Base-by-base conservation (phyloP, 208 protist species). In the Crithidia fasciculata region DNA sequence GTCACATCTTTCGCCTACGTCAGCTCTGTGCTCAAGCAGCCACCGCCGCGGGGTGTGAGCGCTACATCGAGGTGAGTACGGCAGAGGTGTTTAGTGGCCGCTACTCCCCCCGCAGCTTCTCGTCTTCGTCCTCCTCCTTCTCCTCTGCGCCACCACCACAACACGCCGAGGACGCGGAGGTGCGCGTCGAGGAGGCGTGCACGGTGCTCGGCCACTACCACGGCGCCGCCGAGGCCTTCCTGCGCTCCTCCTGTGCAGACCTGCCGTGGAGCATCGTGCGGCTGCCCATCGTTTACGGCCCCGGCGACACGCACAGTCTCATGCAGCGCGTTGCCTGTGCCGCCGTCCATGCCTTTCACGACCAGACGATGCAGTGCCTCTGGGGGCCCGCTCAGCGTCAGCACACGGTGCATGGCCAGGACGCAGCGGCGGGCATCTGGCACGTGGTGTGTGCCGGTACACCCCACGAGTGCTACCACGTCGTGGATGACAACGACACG, bases 321-420 rank as follows among this genome's bases (percentile, higher is more conserved):
- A 93, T 89, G 67, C 95, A 94, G 43, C 85, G 95, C 39, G 68
- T 98, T 37, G 92, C 95, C 44, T 89, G 84, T 60, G 96, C 86
- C 43, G 84, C 94, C 39, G 87, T 97, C 62, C 98, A 98, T 80
- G 93, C 95, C 74, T 53, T 81, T 37, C 56, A 90, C 9, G 79
- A 74, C 37, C 86, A 98, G 53, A 81, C 80, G 37, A 98, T 98
- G 95, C 86, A 98, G 71, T 92, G 97, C 56, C 74, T 98, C 8
- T 98, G 93, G 91, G 83, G 71, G 18, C 83, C 79, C 40, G 86
- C 94, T 54, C 82, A 98, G 4, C 72, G 82, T 43, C 78, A 96
- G n/a, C 93, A 98, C 75, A 98, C 97, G 8, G 95, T 98, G 18
- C 96, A 98, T 67, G 95, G 98, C 10, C 54, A 75, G 16, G 97